Base-by-base conservation (phyloP, 148 eudicot genomes). In the Vaccinium macrocarpon region DNA sequence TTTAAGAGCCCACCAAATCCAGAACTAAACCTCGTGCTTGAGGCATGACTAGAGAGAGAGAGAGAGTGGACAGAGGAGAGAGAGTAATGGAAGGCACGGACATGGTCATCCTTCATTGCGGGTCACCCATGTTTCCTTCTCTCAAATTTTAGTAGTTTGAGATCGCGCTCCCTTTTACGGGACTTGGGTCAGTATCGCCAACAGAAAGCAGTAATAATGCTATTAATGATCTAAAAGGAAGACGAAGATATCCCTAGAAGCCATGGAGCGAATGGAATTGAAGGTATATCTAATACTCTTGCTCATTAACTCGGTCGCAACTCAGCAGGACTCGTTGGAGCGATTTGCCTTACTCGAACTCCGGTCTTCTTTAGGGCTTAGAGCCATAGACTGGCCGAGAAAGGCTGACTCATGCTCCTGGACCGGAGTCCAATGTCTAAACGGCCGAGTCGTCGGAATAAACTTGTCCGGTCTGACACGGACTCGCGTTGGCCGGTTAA, bases 331-430 rank as follows among this genome's bases (percentile, higher is more conserved):
- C 32, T 72, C 83, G 32, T 88, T 84, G 71, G 91, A 89, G 57
- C 64, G 46, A 42, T 68, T 73, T 53, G 91, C 89, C 49, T 83
- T 89, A 73, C 68, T 87, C 38, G 85, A 81, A 13, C 91, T 89
- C 74, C 83, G 91, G 57, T 50, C 89, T 7, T 87, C 89, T 1
- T 64, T 89, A 19, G 89, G 88, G 3, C 68, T 89, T 15, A 70
- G 82, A 66, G 91, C 89, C 0, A 83, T n/a, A 74, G 61, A 85
- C 38, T 89, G 91, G 91, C 89, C 87, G 13, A 87, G 79, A 66
- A 89, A 85, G 53, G 19, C 85, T 18, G 82, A 85, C 48, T 86
- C 89, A 0, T 89, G 91, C 72, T n/a, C 55, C 52, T 89, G 91
- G 91, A 79, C 85, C 19, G 91, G 91, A 0, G 76, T 89, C 10